These are phyloP conservation scores for Macroventuria anomochaeta DNA, from an alignment of 2,329 filamentous ascomycete genomes.

Conservation along the genomic window DNA sequence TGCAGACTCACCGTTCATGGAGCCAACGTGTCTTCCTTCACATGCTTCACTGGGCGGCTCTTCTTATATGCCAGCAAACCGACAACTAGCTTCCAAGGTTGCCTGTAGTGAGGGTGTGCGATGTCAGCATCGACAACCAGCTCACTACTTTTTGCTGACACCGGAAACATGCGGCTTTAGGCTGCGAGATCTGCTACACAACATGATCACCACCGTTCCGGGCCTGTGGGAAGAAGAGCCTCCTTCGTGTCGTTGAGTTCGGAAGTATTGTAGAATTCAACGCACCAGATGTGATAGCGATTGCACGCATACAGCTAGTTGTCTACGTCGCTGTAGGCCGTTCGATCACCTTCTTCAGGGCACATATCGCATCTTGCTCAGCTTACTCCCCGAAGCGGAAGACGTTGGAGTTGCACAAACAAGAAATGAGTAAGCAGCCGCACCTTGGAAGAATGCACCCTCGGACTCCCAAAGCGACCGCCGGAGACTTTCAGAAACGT, in stretches of 20 bases:
- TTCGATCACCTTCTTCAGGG: background rate
- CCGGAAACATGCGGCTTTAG: background rate
- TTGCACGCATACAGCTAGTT: too few species aligned
- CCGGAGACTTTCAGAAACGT: background rate
- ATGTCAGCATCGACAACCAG: background rate
- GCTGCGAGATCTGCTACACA: conserved; percentile 2
- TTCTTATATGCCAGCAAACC: background rate
- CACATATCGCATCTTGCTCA: background rate
- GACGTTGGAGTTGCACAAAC: conserved; percentile 11
- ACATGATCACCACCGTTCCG: background rate
- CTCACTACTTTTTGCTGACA: background rate
- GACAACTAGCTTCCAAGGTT: background rate
- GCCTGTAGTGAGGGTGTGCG: background rate
- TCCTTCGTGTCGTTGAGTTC: background rate
- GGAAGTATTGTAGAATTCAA: too few species aligned
- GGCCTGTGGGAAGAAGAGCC: background rate
- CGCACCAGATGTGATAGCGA: too few species aligned
- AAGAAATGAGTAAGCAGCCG: conserved; percentile 7
- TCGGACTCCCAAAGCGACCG: background rate
- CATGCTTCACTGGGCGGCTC: background rate
- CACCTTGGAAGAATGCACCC: conserved; percentile 4
- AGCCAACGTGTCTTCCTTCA: background rate
- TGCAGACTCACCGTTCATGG: background rate
- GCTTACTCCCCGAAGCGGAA: background rate
- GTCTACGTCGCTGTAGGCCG: background rate